A percentile compares a stretch with the other conserved stretches of the same genome.
Conservation (phyloP, 108 stramenopile genomes). For the Bacterosira constricta region DNA sequence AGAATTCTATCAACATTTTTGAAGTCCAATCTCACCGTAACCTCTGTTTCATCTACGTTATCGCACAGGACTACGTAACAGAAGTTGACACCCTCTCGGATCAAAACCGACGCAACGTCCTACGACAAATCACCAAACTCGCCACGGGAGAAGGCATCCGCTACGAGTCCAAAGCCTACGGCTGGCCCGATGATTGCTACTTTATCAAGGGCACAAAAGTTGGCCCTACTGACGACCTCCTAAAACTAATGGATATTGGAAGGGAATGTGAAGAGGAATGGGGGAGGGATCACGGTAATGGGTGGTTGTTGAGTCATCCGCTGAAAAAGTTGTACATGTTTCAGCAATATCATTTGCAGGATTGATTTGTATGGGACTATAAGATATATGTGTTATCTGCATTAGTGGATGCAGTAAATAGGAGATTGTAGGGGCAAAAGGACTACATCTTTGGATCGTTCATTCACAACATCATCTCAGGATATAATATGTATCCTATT, state of each 20-base stretch:
- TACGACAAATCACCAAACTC: constrained; percentile 66
- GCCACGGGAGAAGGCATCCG: constrained; percentile 65
- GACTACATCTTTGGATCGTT: too few species aligned
- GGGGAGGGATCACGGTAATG: constrained; percentile 80
- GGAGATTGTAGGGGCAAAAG: too few species aligned
- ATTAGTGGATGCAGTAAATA: too few species aligned
- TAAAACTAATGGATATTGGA: constrained; percentile 58
- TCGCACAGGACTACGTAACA: constrained; percentile 23
- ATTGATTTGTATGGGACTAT: too few species aligned
- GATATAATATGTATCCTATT: too few species aligned
- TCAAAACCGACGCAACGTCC: constrained; percentile 58
- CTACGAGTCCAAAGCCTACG: constrained; percentile 61
- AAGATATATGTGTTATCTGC: too few species aligned
- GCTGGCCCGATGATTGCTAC: constrained; percentile 58
- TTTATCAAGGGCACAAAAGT: constrained; percentile 57
- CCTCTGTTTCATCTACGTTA: background rate
- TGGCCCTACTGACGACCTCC: constrained; percentile 57
- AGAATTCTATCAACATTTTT: too few species aligned
- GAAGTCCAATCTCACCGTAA: background rate
- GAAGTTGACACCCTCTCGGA: constrained; percentile 39
- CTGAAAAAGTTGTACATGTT: constrained; percentile 72
- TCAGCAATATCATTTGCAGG: constrained; percentile 64
- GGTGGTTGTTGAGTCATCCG: constrained; percentile 76
- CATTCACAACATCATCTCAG: too few species aligned
- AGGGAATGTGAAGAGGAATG: constrained; percentile 60